These are phyloP conservation scores for Vanderwaltozyma verrucispora DNA, from an alignment of 805 yeast genomes.

Conservation along the genomic window DNA sequence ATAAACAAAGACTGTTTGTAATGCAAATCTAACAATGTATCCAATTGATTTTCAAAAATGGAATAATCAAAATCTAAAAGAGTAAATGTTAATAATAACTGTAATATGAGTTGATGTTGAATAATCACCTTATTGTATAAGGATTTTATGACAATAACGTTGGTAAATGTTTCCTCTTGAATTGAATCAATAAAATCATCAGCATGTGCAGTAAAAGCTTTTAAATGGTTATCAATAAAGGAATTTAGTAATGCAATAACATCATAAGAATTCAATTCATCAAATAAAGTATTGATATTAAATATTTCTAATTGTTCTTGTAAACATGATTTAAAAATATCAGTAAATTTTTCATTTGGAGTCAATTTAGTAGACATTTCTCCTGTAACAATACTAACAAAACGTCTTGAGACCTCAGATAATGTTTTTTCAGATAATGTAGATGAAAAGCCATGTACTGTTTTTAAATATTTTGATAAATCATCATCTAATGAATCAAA, in stretches of 20 bases:
- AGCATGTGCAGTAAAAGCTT: not conserved
- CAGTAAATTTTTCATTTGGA: slow-evolving; percentile 11
- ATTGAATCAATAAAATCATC: slow-evolving; percentile 17
- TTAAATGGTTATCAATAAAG: slow-evolving; percentile 25
- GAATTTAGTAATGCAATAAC: slow-evolving; percentile 31
- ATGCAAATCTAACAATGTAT: slow-evolving; percentile 15
- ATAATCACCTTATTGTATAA: slow-evolving; percentile 22
- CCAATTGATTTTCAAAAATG: slow-evolving; percentile 14
- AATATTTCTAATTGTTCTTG: slow-evolving; percentile 32
- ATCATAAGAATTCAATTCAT: slow-evolving; percentile 31
- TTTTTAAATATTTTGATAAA: slow-evolving; percentile 24
- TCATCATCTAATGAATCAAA: slow-evolving; percentile 17
- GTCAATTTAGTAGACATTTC: slow-evolving; percentile 27
- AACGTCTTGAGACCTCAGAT: slow-evolving; percentile 25
- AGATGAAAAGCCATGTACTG: slow-evolving; percentile 32
- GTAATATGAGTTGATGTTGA: slow-evolving; percentile 25
- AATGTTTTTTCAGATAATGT: slow-evolving; percentile 32
- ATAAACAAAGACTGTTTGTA: slow-evolving; percentile 20
- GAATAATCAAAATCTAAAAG: slow-evolving; percentile 31
- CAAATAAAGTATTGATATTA: slow-evolving; percentile 31
- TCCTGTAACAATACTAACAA: slow-evolving; percentile 31
- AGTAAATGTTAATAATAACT: slow-evolving; percentile 28
- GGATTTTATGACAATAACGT: slow-evolving; percentile 18
- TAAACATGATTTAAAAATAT: slow-evolving; percentile 34
- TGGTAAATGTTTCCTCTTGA: slow-evolving; percentile 15